Evolutionary conservation across 768 basidiomycete genomes (phyloP).

Genomic region (Pholiota conissans): DNA sequence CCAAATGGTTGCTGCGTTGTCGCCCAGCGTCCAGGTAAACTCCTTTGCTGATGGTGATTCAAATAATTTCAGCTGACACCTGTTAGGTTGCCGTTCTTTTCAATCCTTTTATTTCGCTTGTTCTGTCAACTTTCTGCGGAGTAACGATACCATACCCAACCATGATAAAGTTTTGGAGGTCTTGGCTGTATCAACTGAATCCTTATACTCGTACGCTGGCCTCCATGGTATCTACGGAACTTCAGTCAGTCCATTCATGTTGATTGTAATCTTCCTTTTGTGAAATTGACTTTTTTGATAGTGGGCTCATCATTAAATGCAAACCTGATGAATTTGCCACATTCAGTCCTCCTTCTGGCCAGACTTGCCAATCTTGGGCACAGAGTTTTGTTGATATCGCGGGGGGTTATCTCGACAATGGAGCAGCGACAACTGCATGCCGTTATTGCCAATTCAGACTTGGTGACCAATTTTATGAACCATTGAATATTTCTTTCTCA

Average conservation of each 20-base stretch:
- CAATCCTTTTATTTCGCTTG: slow-evolving; percentile 71
- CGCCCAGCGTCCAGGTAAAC: slow-evolving; percentile 65
- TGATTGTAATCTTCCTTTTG: neutral
- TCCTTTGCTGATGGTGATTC: slow-evolving; percentile 17
- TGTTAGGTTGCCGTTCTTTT: slow-evolving; percentile 70
- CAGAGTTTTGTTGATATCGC: slow-evolving; percentile 56
- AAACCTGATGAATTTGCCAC: slow-evolving; percentile 65
- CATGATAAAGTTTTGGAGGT: slow-evolving; percentile 66
- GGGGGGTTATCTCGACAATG: slow-evolving; percentile 78
- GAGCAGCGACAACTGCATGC: slow-evolving; percentile 57
- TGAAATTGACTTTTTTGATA: slow-evolving; percentile 23
- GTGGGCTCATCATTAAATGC: slow-evolving; percentile 66
- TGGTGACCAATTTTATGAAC: slow-evolving; percentile 71
- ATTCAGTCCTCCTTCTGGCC: slow-evolving; percentile 72
- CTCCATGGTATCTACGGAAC: slow-evolving; percentile 76
- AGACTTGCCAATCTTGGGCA: slow-evolving; percentile 75
- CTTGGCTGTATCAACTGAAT: slow-evolving; percentile 74
- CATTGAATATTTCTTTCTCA: slow-evolving; percentile 64
- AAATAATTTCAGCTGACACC: slow-evolving; percentile 16
- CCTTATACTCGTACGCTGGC: slow-evolving; percentile 73
- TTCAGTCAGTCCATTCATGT: slow-evolving; percentile 47
- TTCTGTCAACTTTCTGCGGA: slow-evolving; percentile 77
- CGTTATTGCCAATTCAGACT: slow-evolving; percentile 70
- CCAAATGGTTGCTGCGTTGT: slow-evolving; percentile 72
- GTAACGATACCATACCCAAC: slow-evolving; percentile 73